Conservation (phyloP, 176 grass and related monocot species). For the Elaeis guineensis region DNA sequence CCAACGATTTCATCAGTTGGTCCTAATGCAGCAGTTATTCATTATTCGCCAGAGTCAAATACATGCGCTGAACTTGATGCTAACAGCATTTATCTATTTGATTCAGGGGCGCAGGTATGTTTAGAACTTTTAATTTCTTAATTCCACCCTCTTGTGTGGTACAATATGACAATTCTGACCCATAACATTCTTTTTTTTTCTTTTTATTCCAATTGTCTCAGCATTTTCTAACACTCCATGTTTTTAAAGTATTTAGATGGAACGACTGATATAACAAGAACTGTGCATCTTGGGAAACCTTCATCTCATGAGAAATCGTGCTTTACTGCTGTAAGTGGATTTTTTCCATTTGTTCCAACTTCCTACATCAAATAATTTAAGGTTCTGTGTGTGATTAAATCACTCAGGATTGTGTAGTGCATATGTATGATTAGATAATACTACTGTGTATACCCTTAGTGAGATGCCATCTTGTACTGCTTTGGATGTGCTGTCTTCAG, state of each 20-base stretch:
- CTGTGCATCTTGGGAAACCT: constrained; percentile 95
- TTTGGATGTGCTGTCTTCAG: no score
- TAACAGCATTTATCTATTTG: constrained; percentile 96
- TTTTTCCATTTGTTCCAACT: no score
- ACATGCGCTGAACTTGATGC: constrained; percentile 88
- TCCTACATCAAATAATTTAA: no score
- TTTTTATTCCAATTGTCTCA: neutral
- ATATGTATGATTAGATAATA: no score
- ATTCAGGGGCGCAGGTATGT: constrained; percentile 90
- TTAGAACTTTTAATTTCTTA: constrained; percentile 10
- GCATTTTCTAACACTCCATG: constrained; percentile 13
- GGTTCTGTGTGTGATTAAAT: no score
- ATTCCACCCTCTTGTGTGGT: constrained; percentile 2
- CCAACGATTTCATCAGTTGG: constrained; percentile 98
- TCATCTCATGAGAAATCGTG: constrained; percentile 90
- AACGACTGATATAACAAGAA: constrained; percentile 98
- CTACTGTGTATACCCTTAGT: no score
- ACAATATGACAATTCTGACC: constrained; percentile 5
- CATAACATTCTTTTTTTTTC: neutral
- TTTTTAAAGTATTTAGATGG: constrained; percentile 79
- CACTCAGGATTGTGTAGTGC: no score
- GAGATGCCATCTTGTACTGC: no score
- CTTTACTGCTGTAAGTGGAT: constrained; percentile 80
- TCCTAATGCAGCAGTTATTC: constrained; percentile 91
- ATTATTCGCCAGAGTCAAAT: constrained; percentile 70